Conservation (phyloP, 441 rosid genomes). For the Croton laevigatus region DNA sequence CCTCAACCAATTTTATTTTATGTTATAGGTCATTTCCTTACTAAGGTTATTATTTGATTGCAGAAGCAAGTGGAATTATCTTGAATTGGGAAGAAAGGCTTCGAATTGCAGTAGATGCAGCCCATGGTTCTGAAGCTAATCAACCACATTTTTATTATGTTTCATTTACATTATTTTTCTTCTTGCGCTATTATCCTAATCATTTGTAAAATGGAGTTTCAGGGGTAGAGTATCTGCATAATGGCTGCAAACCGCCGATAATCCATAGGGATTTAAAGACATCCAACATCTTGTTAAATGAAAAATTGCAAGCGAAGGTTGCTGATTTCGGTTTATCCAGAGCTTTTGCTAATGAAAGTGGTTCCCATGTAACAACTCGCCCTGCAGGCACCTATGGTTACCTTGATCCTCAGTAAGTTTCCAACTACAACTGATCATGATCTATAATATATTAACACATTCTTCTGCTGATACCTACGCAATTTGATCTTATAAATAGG, state of each 20-base stretch:
- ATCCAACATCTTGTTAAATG: constrained; percentile 47
- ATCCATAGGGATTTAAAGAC: constrained; percentile 43
- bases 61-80: constrained; percentile 20
- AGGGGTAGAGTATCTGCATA: constrained; percentile 57
- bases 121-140: constrained; percentile 30
- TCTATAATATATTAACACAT: too few species aligned
- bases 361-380: constrained; percentile 28
- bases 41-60: background rate
- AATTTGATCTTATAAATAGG: constrained; percentile 16
- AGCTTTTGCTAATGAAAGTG: constrained; percentile 30
- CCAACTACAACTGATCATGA: background rate
- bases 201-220: background rate
- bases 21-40: background rate
- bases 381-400: constrained; percentile 51
- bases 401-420: constrained; percentile 33
- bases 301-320: constrained; percentile 40
- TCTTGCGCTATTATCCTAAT: background rate
- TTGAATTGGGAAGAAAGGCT: constrained; percentile 40
- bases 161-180: too few species aligned
- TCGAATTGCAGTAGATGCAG: constrained; percentile 49
- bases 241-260: constrained; percentile 60
- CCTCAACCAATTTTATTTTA: background rate
- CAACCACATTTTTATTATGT: too few species aligned
- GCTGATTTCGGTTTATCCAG: constrained; percentile 53
- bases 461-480: background rate